Conservation (phyloP, 2,329 filamentous ascomycete genomes). For the Pseudopithomyces chartarum region DNA sequence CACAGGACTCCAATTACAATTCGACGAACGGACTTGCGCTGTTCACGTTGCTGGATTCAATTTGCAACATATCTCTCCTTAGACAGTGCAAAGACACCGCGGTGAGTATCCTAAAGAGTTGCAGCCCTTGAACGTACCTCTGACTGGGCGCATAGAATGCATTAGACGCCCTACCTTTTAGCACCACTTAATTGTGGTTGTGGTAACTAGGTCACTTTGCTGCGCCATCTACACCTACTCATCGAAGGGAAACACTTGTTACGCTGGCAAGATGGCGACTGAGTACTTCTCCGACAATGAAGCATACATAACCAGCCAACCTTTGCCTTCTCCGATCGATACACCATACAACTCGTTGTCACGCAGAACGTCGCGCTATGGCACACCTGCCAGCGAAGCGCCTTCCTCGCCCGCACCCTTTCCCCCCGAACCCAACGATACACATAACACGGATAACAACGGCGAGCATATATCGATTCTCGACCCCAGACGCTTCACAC, state of each 20-base stretch:
- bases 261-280: slow-evolving; percentile 34
- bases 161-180: slow-evolving; percentile 22
- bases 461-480: slow-evolving; percentile 76
- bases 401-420: slow-evolving; percentile 65
- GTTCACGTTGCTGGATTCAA: background rate
- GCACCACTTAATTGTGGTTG: slow-evolving; percentile 40
- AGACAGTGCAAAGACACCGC: background rate
- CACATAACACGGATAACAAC: slow-evolving; percentile 60
- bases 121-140: slow-evolving; percentile 3
- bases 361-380: slow-evolving; percentile 66
- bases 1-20: background rate
- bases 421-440: slow-evolving; percentile 55
- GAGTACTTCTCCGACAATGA: slow-evolving; percentile 56
- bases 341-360: slow-evolving; percentile 72
- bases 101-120: background rate
- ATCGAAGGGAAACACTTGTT: background rate
- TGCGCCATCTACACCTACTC: background rate
- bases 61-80: background rate
- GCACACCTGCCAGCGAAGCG: slow-evolving; percentile 64
- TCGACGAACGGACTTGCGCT: background rate
- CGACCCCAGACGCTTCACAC: slow-evolving; percentile 91
- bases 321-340: slow-evolving; percentile 72
- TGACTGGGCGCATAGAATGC: slow-evolving; percentile 31
- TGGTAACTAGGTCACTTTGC: slow-evolving; percentile 10
- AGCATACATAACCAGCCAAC: slow-evolving; percentile 47